phyloP scores from a whole-genome alignment of 805 yeast species.

The Wickerhamomyces ciferrii region DNA sequence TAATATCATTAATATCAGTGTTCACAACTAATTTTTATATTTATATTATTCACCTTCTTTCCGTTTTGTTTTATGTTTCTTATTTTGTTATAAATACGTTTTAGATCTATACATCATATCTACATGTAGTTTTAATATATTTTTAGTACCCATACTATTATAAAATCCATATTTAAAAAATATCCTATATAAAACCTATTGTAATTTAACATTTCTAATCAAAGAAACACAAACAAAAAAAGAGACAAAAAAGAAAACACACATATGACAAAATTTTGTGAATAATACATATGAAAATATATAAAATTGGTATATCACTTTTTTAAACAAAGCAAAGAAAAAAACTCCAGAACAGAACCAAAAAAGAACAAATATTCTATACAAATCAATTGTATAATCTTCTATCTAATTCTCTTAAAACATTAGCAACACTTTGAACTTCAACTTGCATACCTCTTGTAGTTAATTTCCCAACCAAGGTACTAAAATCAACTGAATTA shows the following conservation, averaged over 20 bases:
- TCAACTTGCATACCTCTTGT: constrained; percentile 89
- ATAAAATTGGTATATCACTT: too few species aligned
- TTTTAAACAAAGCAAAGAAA: background rate
- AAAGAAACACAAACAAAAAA: too few species aligned
- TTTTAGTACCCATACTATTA: background rate
- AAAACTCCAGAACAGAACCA: too few species aligned
- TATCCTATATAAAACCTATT: too few species aligned
- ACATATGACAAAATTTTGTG: too few species aligned
- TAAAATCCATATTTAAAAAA: background rate
- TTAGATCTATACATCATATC: background rate
- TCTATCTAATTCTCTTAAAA: constrained; percentile 75
- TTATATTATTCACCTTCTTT: too few species aligned
- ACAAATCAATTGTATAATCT: constrained; percentile 14
- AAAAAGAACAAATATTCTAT: constrained; percentile 6
- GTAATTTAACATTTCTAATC: too few species aligned
- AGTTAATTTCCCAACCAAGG: constrained; percentile 67
- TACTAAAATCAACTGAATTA: constrained; percentile 65
- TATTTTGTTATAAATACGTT: background rate
- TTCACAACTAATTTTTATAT: too few species aligned
- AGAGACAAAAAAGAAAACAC: too few species aligned
- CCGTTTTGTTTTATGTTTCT: too few species aligned
- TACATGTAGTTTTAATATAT: background rate
- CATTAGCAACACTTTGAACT: constrained; percentile 85
- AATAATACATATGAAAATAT: too few species aligned
- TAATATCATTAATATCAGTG: background rate